Percentiles rank a stretch among this genome's conserved stretches.
These are phyloP conservation scores for Botrytis sinoallii DNA, from an alignment of 2,329 filamentous ascomycete genomes.

Conservation along the genomic window DNA sequence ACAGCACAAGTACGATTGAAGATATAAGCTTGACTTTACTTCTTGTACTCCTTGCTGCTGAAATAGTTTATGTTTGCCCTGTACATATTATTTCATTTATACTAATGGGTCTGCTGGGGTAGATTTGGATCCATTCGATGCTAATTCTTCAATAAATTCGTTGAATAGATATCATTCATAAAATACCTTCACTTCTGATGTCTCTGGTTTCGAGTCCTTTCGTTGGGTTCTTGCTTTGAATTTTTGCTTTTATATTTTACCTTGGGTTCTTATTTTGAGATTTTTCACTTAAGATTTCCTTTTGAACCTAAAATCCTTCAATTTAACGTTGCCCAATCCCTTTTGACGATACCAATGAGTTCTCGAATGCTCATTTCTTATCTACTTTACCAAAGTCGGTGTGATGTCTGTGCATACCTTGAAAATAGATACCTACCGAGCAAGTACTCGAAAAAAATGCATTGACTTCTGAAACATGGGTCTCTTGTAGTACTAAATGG, in stretches of 20 bases:
- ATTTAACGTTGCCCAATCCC: neutral
- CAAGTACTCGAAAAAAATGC: neutral
- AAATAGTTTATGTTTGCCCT: neutral
- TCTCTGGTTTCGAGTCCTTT: neutral
- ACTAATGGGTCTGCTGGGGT: neutral
- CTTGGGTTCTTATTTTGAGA: neutral
- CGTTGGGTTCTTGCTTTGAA: neutral
- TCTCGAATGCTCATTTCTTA: neutral
- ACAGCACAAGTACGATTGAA: neutral
- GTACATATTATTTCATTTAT: neutral
- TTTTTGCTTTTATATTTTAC: neutral
- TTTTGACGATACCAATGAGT: neutral
- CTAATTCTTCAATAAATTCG: neutral
- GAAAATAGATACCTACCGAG: neutral
- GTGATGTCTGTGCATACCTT: conserved; percentile 5
- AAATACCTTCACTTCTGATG: neutral
- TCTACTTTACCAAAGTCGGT: neutral
- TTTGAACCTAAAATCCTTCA: neutral
- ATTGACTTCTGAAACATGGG: conserved; percentile 2
- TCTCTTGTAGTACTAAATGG: neutral
- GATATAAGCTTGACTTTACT: neutral
- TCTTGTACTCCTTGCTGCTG: neutral
- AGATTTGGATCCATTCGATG: neutral
- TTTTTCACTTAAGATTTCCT: neutral
- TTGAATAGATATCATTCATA: neutral